Evolutionary conservation across 2,329 filamentous ascomycete genomes (phyloP).

Genomic region (Aureobasidium sp.): DNA sequence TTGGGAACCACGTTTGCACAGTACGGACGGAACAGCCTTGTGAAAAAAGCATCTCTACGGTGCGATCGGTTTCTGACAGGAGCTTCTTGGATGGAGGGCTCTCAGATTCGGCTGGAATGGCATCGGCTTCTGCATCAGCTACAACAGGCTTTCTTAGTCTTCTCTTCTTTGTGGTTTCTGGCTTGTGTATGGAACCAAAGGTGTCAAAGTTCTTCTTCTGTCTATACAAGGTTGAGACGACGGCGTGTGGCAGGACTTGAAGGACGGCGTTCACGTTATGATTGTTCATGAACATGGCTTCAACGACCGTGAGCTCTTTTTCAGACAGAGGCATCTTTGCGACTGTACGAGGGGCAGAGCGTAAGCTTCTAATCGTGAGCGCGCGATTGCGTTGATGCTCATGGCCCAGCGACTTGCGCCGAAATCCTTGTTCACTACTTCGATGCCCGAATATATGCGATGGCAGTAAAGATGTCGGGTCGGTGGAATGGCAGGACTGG

Average conservation of each 20-base stretch:
- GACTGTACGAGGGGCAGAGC: not conserved
- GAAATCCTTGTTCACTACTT: not conserved
- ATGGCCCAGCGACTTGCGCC: not conserved
- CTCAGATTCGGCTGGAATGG: not conserved
- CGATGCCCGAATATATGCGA: not conserved
- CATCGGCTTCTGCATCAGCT: not conserved
- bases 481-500: not conserved
- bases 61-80: conserved; percentile 2
- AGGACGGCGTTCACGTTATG: not conserved
- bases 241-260: conserved; percentile 4
- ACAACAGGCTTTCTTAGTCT: not conserved
- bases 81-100: not conserved
- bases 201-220: not conserved
- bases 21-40: not conserved
- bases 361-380: not conserved
- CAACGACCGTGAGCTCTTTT: conserved; percentile 3
- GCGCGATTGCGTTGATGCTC: not conserved
- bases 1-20: conserved; percentile 9
- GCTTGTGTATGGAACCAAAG: conserved; percentile 1
- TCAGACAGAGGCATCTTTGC: conserved; percentile 3
- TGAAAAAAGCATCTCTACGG: not conserved
- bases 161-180: not conserved
- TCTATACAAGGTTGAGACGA: conserved; percentile 5
- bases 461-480: not conserved
- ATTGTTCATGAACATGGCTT: conserved; percentile 12